These are phyloP conservation scores for Neurospora sp. DNA, from an alignment of 2,329 filamentous ascomycete species.

Conservation along the genomic window DNA sequence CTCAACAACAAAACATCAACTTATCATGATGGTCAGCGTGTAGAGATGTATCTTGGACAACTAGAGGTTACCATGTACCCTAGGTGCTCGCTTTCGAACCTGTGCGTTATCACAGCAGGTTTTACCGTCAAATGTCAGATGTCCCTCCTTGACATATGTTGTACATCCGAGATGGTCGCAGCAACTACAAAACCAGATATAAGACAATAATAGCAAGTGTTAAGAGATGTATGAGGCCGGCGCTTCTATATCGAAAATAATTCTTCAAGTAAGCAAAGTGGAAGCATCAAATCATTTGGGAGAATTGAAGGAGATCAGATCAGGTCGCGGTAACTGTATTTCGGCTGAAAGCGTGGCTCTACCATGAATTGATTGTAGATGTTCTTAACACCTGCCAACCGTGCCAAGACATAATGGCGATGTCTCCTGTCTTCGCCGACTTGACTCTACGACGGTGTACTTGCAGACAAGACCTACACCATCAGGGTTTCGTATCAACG, in stretches of 20 bases:
- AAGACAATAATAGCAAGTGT: too few species aligned
- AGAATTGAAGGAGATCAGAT: neutral
- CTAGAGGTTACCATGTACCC: neutral
- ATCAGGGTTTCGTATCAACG: neutral
- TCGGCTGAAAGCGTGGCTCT: neutral
- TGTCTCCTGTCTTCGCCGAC: neutral
- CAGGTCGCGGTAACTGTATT: neutral
- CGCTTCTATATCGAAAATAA: too few species aligned
- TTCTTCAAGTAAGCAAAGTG: neutral
- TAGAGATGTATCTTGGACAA: neutral
- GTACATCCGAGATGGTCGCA: neutral
- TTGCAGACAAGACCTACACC: neutral
- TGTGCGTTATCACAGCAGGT: neutral
- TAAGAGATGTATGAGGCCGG: too few species aligned
- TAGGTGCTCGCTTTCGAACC: neutral
- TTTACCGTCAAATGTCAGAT: neutral
- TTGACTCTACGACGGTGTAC: neutral
- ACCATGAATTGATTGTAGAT: neutral
- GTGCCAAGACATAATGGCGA: neutral
- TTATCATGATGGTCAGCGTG: neutral
- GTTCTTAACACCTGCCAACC: neutral
- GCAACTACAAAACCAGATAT: neutral
- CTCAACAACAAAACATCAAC: neutral
- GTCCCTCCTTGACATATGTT: neutral
- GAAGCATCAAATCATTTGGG: neutral